These are phyloP conservation scores for Starmerella davenportii DNA, from an alignment of 805 yeast species.

Conservation along the genomic window DNA sequence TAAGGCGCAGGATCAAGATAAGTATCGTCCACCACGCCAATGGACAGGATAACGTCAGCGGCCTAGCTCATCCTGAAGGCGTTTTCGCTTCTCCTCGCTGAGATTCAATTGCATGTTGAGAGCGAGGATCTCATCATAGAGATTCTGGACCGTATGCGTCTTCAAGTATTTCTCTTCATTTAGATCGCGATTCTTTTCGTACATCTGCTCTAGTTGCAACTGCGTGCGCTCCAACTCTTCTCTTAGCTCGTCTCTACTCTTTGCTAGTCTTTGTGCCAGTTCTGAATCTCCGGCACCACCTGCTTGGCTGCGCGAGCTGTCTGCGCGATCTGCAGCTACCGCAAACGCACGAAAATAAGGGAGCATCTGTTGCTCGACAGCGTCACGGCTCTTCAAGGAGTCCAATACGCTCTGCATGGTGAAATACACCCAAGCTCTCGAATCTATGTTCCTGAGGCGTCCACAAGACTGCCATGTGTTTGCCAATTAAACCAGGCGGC, in stretches of 20 bases:
- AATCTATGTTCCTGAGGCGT: too few species aligned
- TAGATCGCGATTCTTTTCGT: constrained; percentile 12
- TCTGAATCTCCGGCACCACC: background rate
- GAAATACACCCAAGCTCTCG: too few species aligned
- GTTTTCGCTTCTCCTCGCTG: constrained; percentile 19
- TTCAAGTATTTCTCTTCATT: constrained; percentile 24
- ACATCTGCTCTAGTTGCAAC: constrained; percentile 17
- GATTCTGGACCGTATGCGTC: constrained; percentile 37
- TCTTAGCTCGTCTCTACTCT: constrained; percentile 19
- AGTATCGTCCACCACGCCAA: too few species aligned
- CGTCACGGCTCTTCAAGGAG: constrained; percentile 6
- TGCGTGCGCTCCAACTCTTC: constrained; percentile 17
- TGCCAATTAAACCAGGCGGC: too few species aligned
- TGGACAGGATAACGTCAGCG: background rate
- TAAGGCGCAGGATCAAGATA: too few species aligned
- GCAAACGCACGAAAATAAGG: constrained; percentile 14
- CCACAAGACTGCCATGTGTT: too few species aligned
- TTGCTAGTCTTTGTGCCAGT: constrained; percentile 9
- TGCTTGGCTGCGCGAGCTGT: background rate
- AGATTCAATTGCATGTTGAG: constrained; percentile 41
- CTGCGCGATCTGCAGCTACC: constrained; percentile 15
- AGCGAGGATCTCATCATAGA: constrained; percentile 52
- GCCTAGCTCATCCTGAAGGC: constrained; percentile 13
- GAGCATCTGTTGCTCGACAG: constrained; percentile 3
- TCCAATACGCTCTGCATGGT: background rate